Conservation (phyloP, 495 filamentous ascomycete genomes). For the Neurospora sp. region DNA sequence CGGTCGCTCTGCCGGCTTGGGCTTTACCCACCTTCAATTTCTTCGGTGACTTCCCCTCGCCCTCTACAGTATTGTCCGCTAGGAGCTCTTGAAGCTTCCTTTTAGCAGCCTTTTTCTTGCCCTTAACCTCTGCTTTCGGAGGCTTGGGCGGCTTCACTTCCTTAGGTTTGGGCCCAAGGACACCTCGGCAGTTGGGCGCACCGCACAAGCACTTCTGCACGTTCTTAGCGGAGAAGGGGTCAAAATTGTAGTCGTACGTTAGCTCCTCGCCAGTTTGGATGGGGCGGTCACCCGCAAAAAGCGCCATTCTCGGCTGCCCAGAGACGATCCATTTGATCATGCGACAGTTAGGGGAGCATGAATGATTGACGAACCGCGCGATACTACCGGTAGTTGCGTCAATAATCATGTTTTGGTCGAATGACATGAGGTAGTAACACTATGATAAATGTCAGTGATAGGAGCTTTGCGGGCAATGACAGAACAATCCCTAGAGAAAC, state of each 20-base stretch:
- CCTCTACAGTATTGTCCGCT: constrained; percentile 5
- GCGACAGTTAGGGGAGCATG: constrained; percentile 90
- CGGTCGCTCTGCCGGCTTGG: constrained; percentile 13
- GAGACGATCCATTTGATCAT: constrained; percentile 98
- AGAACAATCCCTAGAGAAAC: constrained; percentile 12
- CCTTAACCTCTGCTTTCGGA: constrained; percentile 18
- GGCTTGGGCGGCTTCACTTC: constrained; percentile 38
- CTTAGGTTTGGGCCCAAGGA: constrained; percentile 64
- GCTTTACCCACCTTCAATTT: constrained; percentile 23
- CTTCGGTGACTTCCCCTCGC: constrained; percentile 10
- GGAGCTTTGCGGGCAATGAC: constrained; percentile 6
- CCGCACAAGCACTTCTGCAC: constrained; percentile 79
- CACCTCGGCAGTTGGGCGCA: constrained; percentile 62
- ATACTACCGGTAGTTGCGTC: constrained; percentile 93
- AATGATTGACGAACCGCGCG: constrained; percentile 96
- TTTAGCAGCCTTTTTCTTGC: constrained; percentile 22
- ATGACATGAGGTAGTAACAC: constrained; percentile 97
- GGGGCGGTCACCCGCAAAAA: constrained; percentile 83
- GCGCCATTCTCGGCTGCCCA: constrained; percentile 89
- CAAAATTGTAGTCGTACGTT: constrained; percentile 99
- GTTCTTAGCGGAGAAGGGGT: constrained; percentile 75
- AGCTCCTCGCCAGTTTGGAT: constrained; percentile 92
- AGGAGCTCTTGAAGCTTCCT: constrained; percentile 23
- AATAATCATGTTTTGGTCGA: constrained; percentile 97
- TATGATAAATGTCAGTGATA: constrained; percentile 26